Conservation (phyloP, 2,329 filamentous ascomycete genomes). For the Colletotrichum lindemuthianum region DNA sequence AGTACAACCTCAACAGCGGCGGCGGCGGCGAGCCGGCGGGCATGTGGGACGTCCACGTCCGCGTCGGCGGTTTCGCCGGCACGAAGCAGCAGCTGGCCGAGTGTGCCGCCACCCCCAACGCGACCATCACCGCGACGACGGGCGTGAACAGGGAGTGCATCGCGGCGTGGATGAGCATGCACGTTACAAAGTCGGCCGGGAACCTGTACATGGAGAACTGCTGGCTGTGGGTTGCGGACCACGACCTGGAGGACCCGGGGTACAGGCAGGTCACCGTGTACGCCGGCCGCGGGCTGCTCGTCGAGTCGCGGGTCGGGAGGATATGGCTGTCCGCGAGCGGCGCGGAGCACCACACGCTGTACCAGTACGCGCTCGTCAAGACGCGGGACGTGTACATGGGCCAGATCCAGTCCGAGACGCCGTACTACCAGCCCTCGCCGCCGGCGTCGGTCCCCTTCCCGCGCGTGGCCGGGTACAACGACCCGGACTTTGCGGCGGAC, state of each 20-base stretch:
- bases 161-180: constrained; percentile 55
- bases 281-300: constrained; percentile 60
- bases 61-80: constrained; percentile 77
- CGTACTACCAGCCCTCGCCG: constrained; percentile 77
- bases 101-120: constrained; percentile 61
- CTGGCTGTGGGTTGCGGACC: constrained; percentile 61
- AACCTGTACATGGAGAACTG: constrained; percentile 56
- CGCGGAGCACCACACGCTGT: constrained; percentile 73
- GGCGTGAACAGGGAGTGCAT: constrained; percentile 47
- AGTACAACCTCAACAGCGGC: constrained; percentile 74
- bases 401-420: constrained; percentile 75
- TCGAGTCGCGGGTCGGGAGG: constrained; percentile 55
- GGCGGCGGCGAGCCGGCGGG: constrained; percentile 54
- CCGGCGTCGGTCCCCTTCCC: constrained; percentile 67
- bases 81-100: constrained; percentile 72
- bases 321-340: constrained; percentile 73
- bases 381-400: constrained; percentile 72
- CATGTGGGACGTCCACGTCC: constrained; percentile 82
- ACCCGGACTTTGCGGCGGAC: constrained; percentile 62
- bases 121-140: constrained; percentile 7
- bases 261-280: constrained; percentile 63
- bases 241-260: constrained; percentile 62
- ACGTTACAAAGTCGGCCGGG: constrained; percentile 50
- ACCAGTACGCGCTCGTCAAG: constrained; percentile 73
- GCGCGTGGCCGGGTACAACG: constrained; percentile 51